Evolutionary conservation across 2,329 filamentous ascomycete genomes (phyloP).

Genomic region (Talaromyces sp.): DNA sequence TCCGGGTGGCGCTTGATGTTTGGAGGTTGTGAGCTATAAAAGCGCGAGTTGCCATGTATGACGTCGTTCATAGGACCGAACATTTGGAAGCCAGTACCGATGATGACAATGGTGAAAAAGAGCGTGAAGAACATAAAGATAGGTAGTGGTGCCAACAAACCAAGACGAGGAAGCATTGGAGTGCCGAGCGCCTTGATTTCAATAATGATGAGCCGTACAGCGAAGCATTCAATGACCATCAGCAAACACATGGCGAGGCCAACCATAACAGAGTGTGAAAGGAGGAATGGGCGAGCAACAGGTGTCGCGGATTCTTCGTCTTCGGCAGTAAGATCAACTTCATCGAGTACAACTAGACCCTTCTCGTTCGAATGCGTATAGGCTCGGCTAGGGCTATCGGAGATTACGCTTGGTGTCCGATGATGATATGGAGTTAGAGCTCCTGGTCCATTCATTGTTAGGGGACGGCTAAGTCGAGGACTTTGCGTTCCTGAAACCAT

Average conservation of each 20-base stretch:
- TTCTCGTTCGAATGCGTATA: conserved; percentile 10
- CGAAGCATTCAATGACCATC: conserved; percentile 18
- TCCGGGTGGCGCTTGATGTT: conserved; percentile 13
- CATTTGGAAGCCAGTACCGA: conserved; percentile 14
- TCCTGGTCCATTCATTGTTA: conserved; percentile 6
- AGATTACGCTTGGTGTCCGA: conserved; percentile 10
- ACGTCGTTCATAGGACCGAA: conserved; percentile 17
- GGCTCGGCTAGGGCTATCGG: neutral
- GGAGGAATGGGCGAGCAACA: conserved; percentile 14
- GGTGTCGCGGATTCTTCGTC: conserved; percentile 14
- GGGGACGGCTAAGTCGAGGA: conserved; percentile 4
- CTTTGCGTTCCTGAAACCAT: conserved; percentile 14
- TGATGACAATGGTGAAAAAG: conserved; percentile 17
- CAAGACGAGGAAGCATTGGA: conserved; percentile 16
- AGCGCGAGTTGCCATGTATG: conserved; percentile 14
- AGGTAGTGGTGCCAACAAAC: conserved; percentile 11
- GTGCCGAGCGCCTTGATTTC: conserved; percentile 14
- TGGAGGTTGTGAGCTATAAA: conserved; percentile 17
- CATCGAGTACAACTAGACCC: conserved; percentile 12
- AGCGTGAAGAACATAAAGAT: conserved; percentile 17
- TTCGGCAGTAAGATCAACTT: conserved; percentile 16
- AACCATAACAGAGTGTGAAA: conserved; percentile 16
- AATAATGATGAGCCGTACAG: conserved; percentile 15
- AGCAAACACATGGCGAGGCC: conserved; percentile 16
- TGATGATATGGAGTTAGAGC: conserved; percentile 8